These are phyloP conservation scores for Coriolopsis trogii DNA, from an alignment of 1,284 basidiomycete species.

Conservation along the genomic window DNA sequence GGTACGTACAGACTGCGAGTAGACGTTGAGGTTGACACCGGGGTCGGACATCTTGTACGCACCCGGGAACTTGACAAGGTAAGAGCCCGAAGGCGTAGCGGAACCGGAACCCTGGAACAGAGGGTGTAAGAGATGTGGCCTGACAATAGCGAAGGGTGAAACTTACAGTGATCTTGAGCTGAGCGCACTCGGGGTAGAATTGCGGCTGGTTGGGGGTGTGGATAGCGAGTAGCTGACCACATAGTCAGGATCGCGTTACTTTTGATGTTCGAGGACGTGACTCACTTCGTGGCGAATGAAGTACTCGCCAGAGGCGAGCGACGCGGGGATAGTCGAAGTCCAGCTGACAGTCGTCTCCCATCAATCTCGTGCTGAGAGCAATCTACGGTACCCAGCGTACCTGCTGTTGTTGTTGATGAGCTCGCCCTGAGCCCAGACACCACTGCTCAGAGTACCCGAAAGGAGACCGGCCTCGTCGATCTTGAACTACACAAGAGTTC, in stretches of 20 bases:
- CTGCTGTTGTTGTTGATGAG: constrained; percentile 40
- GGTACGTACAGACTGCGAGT: constrained; percentile 28
- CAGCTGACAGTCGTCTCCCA: constrained; percentile 26
- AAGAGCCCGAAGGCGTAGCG: constrained; percentile 33
- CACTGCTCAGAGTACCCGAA: constrained; percentile 37
- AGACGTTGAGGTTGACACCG: constrained; percentile 40
- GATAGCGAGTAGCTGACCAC: constrained; percentile 33
- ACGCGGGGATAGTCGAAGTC: constrained; percentile 40
- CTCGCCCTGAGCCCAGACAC: constrained; percentile 38
- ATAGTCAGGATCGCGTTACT: not conserved
- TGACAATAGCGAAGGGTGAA: not conserved
- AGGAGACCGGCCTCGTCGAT: constrained; percentile 42
- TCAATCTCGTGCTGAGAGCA: not conserved
- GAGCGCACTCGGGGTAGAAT: constrained; percentile 45
- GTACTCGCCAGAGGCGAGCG: constrained; percentile 40
- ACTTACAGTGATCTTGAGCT: constrained; percentile 39
- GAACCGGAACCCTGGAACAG: constrained; percentile 30
- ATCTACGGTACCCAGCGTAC: not conserved
- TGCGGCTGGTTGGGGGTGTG: constrained; percentile 38
- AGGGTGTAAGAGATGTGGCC: too few species aligned
- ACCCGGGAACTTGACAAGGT: constrained; percentile 42
- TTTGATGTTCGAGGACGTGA: too few species aligned
- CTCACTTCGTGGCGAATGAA: constrained; percentile 39
- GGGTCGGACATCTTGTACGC: constrained; percentile 40
- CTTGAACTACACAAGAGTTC: constrained; percentile 37